phyloP scores from a whole-genome alignment of 495 filamentous ascomycete genomes.

The Hamigera avellanea region DNA sequence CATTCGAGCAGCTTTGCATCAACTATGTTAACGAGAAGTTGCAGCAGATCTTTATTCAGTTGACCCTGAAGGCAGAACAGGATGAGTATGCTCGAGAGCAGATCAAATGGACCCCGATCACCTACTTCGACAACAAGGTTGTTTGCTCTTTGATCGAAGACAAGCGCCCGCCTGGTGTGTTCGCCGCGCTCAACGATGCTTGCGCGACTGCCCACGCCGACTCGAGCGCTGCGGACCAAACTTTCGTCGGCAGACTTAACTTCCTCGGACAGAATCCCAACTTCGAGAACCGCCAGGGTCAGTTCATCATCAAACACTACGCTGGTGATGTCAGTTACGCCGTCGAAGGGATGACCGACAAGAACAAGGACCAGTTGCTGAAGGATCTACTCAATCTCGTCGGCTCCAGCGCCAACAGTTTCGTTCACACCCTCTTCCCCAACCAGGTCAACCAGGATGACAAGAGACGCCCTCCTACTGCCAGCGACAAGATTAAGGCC shows the following conservation, averaged over 20 bases:
- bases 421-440: conserved; percentile 82
- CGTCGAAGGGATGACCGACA: conserved; percentile 96
- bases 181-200: conserved; percentile 93
- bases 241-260: conserved; percentile 87
- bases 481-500: conserved; percentile 91
- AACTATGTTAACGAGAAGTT: conserved; percentile 99
- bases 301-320: conserved; percentile 98
- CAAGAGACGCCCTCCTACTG: conserved; percentile 84
- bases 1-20: conserved; percentile 98
- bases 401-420: conserved; percentile 68
- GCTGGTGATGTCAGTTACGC: conserved; percentile 96
- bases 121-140: conserved; percentile 99
- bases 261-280: conserved; percentile 78
- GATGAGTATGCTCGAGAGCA: conserved; percentile 95
- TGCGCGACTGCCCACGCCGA: conserved; percentile 96
- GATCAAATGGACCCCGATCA: conserved; percentile 98
- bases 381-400: conserved; percentile 90
- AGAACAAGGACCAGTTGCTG: conserved; percentile 96
- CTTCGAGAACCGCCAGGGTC: conserved; percentile 84
- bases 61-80: conserved; percentile 94
- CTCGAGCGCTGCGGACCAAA: conserved; percentile 84
- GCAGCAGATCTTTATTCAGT: conserved; percentile 98
- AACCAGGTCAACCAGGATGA: conserved; percentile 93
- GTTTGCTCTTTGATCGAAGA: conserved; percentile 97
- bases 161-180: conserved; percentile 81